A percentile compares a stretch with the other conserved stretches of the same genome.
Conservation (phyloP, 169 alveolate species). For the Amoebophrya sp. region DNA sequence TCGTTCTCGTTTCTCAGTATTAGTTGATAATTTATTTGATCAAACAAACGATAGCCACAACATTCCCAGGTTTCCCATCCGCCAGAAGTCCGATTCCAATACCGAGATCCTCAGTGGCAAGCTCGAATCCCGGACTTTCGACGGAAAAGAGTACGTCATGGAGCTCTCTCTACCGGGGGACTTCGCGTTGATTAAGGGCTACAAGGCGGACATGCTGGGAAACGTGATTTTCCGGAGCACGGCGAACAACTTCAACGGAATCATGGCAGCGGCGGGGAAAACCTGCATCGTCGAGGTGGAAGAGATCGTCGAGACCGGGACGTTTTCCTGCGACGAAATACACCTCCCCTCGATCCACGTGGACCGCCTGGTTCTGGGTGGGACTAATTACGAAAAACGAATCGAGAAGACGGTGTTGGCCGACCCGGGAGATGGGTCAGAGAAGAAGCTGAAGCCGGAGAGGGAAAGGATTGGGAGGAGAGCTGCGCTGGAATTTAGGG, state of each 20-base stretch:
- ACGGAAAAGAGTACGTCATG: background rate
- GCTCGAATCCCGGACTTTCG: background rate
- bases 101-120: background rate
- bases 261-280: slow-evolving; percentile 2
- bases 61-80: slow-evolving; percentile 9
- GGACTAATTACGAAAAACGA: background rate
- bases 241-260: background rate
- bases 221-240: background rate
- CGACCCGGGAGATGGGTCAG: background rate
- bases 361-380: background rate
- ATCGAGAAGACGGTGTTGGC: background rate
- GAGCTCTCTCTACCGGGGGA: background rate
- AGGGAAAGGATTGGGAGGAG: background rate
- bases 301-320: background rate
- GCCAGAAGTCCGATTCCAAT: background rate
- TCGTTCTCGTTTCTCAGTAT: no score
- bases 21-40: no score
- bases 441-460: background rate
- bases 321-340: background rate
- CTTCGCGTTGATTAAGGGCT: background rate
- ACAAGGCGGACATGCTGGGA: background rate
- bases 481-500: background rate
- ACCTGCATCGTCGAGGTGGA: background rate
- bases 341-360: background rate
- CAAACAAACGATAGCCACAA: no score